Evolutionary conservation across 1,284 basidiomycete species (phyloP), one percentile per base, ranked within the genome.

Genomic region (Leccinum olivaceoglutinosum): DNA sequence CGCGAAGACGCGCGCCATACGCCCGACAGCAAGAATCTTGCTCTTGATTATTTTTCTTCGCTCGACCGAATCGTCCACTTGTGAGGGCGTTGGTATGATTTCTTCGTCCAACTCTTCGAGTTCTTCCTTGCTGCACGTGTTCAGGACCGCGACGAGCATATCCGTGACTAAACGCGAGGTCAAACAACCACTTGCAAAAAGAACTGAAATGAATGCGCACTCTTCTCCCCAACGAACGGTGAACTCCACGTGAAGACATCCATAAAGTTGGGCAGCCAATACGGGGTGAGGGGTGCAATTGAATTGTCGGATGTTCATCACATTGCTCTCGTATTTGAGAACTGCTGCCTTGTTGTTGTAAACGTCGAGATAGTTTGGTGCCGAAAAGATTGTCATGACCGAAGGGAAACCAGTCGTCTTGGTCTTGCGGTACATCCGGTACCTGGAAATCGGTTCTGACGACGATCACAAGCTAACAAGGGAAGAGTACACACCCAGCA

Each of bases 301-400:
- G 82, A 96, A 97, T 75, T 97, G 94, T 55, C 90, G 86, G 70
- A 94, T 94, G 74, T 97, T 97, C 88, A 97, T 92, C 59, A 96
- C 94, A 73, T 97, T 97, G 74, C 91, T 93, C 76, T 97, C 95
- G 75, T 97, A 96, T 79, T 97, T 96, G 73, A 97, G 85, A 5
- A 97, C 94, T 1, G 95, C 94, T 2, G 94, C 94, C 79, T 96
- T 97, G 81, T 97, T 97, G 76, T 95, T 94, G 78, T 97, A 97
- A 41, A 96, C 92, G 73, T 97, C 94, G 61, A 97, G 88, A 75
- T 97, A 97, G 77, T 97, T 97, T 32, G 94, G 93, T 7, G 94
- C 94, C 11, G 92, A 94, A 78, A 97, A 97, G 70, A 97, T 94
- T 56, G 95, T 97, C 92, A 97, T 96, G 65, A 97, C 93, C 11